Conservation (phyloP, 805 yeast genomes). For the Zygosaccharomyces lentus region DNA sequence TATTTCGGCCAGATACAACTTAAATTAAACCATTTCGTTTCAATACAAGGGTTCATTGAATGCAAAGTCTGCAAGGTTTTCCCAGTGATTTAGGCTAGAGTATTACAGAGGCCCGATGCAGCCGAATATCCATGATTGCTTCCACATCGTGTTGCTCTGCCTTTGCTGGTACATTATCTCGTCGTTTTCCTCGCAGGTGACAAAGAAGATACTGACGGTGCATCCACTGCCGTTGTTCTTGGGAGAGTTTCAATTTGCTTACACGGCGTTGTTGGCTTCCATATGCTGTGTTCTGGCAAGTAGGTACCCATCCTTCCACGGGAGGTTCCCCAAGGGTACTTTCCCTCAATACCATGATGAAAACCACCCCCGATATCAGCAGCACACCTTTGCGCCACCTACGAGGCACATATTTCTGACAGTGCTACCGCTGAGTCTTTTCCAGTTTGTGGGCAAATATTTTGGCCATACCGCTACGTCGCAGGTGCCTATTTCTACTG, state of each 20-base stretch:
- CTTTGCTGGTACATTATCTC: conserved; percentile 59
- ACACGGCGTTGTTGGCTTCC: conserved; percentile 44
- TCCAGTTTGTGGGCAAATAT: conserved; percentile 61
- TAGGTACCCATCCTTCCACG: conserved; percentile 30
- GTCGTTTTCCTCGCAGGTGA: conserved; percentile 60
- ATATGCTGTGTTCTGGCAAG: conserved; percentile 38
- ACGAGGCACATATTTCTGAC: conserved; percentile 42
- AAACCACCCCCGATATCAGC: conserved; percentile 20
- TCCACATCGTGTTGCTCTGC: conserved; percentile 42
- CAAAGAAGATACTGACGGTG: conserved; percentile 49
- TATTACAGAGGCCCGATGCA: background rate
- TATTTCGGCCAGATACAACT: background rate
- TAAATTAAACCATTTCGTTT: background rate
- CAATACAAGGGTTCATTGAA: background rate
- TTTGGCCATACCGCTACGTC: conserved; percentile 63
- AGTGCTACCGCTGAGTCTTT: conserved; percentile 59
- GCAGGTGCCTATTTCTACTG: conserved; percentile 61
- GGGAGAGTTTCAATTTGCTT: conserved; percentile 59
- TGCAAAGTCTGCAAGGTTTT: background rate
- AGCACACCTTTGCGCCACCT: conserved; percentile 29
- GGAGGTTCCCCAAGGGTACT: conserved; percentile 49
- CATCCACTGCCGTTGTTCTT: conserved; percentile 60
- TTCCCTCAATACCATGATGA: conserved; percentile 41
- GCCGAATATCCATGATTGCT: background rate
- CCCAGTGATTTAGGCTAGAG: background rate